phyloP scores from a whole-genome alignment of 495 filamentous ascomycete genomes.

The Tuber indicum region DNA sequence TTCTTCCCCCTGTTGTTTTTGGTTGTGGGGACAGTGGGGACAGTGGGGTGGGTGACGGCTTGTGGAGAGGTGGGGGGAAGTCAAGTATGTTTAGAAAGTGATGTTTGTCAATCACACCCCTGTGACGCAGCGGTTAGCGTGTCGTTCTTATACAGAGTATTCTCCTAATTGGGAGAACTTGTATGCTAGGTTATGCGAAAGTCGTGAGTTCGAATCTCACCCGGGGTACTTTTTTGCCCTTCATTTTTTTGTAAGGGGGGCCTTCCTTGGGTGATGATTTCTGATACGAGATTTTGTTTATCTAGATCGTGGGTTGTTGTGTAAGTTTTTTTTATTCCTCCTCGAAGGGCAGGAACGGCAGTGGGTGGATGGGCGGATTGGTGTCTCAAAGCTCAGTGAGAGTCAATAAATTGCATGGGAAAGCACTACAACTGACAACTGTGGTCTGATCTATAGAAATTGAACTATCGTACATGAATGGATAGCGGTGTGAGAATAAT shows the following conservation, averaged over 20 bases:
- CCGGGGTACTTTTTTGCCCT: conserved; percentile 30
- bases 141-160: conserved; percentile 40
- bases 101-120: conserved; percentile 20
- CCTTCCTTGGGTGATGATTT: background rate
- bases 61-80: background rate
- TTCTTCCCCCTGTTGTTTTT: background rate
- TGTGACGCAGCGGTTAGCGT: conserved; percentile 40
- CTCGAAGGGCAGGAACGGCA: background rate
- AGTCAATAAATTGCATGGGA: background rate
- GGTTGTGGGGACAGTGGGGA: background rate
- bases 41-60: background rate
- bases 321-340: background rate
- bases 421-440: background rate
- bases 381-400: background rate
- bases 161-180: conserved; percentile 36
- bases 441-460: background rate
- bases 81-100: background rate
- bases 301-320: background rate
- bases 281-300: background rate
- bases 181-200: conserved; percentile 40
- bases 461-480: background rate
- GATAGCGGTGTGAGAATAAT: background rate
- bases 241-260: conserved; percentile 7
- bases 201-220: conserved; percentile 41
- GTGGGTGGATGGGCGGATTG: background rate